These are phyloP conservation scores for Cornus florida DNA, from an alignment of 148 eudicot genomes.

Conservation along the genomic window DNA sequence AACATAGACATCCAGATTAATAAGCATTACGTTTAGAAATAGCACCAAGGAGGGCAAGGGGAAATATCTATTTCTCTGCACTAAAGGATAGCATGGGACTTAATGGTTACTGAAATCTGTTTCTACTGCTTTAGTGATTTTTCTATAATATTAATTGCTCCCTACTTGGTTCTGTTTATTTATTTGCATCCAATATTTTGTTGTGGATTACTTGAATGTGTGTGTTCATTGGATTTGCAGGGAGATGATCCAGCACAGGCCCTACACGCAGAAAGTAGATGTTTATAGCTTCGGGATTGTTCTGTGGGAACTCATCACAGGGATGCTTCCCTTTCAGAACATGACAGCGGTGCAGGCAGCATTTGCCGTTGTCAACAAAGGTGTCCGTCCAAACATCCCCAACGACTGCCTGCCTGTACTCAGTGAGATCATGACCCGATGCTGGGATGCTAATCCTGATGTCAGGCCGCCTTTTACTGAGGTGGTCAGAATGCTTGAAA, in stretches of 20 bases:
- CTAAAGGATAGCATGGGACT: background rate
- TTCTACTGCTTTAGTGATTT: background rate
- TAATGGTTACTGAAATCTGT: background rate
- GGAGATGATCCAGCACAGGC: slow-evolving; percentile 99
- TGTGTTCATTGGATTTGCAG: slow-evolving; percentile 32
- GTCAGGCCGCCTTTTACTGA: slow-evolving; percentile 80
- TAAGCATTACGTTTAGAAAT: background rate
- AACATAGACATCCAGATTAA: no score
- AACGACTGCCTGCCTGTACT: slow-evolving; percentile 75
- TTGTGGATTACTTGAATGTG: slow-evolving; percentile 21
- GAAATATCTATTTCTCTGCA: background rate
- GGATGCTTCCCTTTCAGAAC: slow-evolving; percentile 93
- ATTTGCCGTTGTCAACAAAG: slow-evolving; percentile 94
- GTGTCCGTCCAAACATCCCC: slow-evolving; percentile 82
- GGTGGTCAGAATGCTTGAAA: slow-evolving; percentile 82
- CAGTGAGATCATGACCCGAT: slow-evolving; percentile 80
- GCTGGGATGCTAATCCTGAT: slow-evolving; percentile 92
- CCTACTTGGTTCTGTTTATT: background rate
- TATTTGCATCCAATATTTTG: background rate
- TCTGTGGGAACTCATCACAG: slow-evolving; percentile 92
- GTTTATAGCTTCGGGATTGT: slow-evolving; percentile 97
- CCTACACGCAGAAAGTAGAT: slow-evolving; percentile 91
- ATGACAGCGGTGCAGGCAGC: slow-evolving; percentile 99
- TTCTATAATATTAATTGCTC: background rate
- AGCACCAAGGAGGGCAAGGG: no score